These are phyloP conservation scores for Gymnopilus dilepis DNA, from an alignment of 768 basidiomycete genomes.

Conservation along the genomic window DNA sequence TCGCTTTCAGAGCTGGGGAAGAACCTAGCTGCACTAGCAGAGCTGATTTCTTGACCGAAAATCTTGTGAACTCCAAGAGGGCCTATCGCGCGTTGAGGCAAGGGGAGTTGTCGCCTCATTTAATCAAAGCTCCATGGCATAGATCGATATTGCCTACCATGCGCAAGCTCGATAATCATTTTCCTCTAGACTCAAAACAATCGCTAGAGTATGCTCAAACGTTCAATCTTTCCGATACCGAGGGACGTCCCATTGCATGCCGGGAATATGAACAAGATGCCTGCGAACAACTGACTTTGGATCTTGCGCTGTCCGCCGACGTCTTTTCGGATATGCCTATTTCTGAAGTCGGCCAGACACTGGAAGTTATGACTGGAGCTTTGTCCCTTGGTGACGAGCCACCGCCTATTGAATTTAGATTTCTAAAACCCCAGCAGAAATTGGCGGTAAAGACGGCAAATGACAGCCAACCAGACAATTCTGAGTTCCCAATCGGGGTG, in stretches of 20 bases:
- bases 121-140: slow-evolving; percentile 56
- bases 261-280: slow-evolving; percentile 56
- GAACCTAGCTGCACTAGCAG: slow-evolving; percentile 48
- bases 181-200: slow-evolving; percentile 37
- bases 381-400: slow-evolving; percentile 61
- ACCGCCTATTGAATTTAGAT: slow-evolving; percentile 65
- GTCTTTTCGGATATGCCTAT: slow-evolving; percentile 57
- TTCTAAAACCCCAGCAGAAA: slow-evolving; percentile 55
- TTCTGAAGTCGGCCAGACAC: slow-evolving; percentile 34
- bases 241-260: slow-evolving; percentile 43
- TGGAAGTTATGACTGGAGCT: slow-evolving; percentile 65
- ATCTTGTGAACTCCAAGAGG: slow-evolving; percentile 52
- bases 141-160: slow-evolving; percentile 53
- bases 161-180: slow-evolving; percentile 44
- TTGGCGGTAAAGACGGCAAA: slow-evolving; percentile 28
- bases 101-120: slow-evolving; percentile 49
- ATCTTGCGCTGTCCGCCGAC: slow-evolving; percentile 63
- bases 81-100: slow-evolving; percentile 58
- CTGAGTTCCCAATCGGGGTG: slow-evolving; percentile 53
- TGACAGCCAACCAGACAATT: slow-evolving; percentile 11
- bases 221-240: slow-evolving; percentile 48
- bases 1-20: slow-evolving; percentile 58
- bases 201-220: slow-evolving; percentile 44
- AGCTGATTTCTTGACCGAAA: slow-evolving; percentile 64
- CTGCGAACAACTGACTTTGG: slow-evolving; percentile 64